Conservation (phyloP, 495 filamentous ascomycete species). For the Xylaria scruposa region DNA sequence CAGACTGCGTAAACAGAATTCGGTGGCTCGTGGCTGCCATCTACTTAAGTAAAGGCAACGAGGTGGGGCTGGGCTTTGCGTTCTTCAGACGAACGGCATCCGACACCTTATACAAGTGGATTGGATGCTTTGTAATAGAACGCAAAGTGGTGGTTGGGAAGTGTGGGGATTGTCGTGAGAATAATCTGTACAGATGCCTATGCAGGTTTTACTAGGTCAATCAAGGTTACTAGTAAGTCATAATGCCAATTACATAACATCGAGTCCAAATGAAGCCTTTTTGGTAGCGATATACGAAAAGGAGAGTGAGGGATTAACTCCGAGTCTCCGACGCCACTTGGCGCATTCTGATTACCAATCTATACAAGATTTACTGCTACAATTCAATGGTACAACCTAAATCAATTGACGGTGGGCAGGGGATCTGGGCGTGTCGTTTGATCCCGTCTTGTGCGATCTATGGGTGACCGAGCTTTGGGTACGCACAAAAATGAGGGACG, state of each 20-base stretch:
- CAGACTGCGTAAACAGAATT: neutral
- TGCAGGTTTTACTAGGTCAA: neutral
- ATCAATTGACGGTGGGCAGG: neutral
- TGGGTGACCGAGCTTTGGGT: neutral
- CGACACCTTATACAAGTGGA: neutral
- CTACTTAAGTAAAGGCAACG: neutral
- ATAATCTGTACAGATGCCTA: neutral
- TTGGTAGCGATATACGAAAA: too few relatives aligned
- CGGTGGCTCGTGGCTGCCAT: neutral
- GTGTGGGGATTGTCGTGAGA: neutral
- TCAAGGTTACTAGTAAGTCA: neutral
- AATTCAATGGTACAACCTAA: neutral
- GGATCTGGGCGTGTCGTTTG: neutral
- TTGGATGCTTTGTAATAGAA: neutral
- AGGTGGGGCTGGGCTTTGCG: neutral
- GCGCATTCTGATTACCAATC: neutral
- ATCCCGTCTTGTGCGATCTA: conserved; percentile 4
- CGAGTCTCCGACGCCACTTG: neutral
- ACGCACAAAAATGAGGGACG: neutral
- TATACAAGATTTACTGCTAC: neutral
- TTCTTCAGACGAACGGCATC: neutral
- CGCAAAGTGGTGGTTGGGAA: neutral
- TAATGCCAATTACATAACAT: neutral
- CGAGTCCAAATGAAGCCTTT: too few relatives aligned
- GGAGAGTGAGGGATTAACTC: neutral